Evolutionary conservation across 2,329 filamentous ascomycete species (phyloP).

Genomic region (Pseudocercospora ulei): DNA sequence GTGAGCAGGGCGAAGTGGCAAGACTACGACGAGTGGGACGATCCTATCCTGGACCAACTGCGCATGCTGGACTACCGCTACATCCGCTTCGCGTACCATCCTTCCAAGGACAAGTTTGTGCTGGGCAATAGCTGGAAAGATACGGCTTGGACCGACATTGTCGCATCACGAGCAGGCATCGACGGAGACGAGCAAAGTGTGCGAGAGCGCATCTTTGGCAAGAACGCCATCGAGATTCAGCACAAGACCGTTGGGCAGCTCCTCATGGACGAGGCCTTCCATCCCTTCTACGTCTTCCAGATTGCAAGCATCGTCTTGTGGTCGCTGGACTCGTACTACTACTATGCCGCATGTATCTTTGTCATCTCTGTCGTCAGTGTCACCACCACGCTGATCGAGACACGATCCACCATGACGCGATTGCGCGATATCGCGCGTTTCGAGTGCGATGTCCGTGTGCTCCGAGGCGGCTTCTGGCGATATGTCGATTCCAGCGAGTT

Average conservation of each 20-base stretch:
- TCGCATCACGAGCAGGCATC: conserved; percentile 64
- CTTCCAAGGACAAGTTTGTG: conserved; percentile 76
- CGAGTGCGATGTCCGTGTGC: conserved; percentile 86
- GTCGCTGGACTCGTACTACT: conserved; percentile 95
- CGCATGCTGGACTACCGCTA: conserved; percentile 85
- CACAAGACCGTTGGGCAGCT: conserved; percentile 77
- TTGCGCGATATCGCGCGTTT: conserved; percentile 86
- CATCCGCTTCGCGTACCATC: conserved; percentile 84
- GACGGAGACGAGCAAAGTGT: conserved; percentile 79
- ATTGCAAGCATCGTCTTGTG: conserved; percentile 87
- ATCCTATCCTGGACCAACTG: conserved; percentile 65
- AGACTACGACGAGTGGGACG: conserved; percentile 61
- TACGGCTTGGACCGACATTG: conserved; percentile 71
- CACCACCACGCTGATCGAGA: conserved; percentile 78
- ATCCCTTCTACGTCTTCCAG: conserved; percentile 98
- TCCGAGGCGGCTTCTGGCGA: conserved; percentile 92
- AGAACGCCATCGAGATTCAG: conserved; percentile 84
- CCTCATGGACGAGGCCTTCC: conserved; percentile 86
- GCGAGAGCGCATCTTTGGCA: conserved; percentile 77
- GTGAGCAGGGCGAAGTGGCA: conserved; percentile 52
- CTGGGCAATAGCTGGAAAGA: conserved; percentile 90
- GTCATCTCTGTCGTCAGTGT: conserved; percentile 91
- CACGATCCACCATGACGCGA: conserved; percentile 80
- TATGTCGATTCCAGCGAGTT: conserved; percentile 77
- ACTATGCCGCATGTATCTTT: conserved; percentile 92